Conservation (phyloP, 441 rosid species). For the Viola pubescens region DNA sequence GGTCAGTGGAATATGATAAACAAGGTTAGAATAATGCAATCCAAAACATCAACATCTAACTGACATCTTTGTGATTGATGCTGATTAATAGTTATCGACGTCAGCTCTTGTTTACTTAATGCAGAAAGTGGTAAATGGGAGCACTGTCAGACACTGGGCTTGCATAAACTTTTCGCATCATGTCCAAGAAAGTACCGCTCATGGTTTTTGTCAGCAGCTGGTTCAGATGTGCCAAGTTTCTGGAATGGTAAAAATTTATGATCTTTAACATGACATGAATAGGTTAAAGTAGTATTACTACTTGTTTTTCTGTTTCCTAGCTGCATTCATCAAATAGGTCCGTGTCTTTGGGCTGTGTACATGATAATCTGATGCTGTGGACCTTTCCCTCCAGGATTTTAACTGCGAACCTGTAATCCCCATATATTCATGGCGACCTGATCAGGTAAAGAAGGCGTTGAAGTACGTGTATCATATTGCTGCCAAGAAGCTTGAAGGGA, state of each 20-base stretch:
- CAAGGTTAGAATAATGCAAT: slow-evolving; percentile 22
- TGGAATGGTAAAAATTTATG: slow-evolving; percentile 32
- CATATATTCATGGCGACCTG: slow-evolving; percentile 29
- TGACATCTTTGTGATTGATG: not conserved
- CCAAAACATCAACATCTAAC: not conserved
- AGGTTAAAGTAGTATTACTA: not conserved
- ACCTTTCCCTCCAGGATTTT: slow-evolving; percentile 22
- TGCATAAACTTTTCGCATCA: slow-evolving; percentile 35
- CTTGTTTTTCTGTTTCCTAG: not conserved
- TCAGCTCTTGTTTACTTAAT: not conserved
- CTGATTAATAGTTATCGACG: not conserved
- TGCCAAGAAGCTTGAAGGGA: slow-evolving; percentile 26
- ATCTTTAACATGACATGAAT: not conserved
- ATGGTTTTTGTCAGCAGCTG: slow-evolving; percentile 28
- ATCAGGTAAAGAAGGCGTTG: slow-evolving; percentile 29
- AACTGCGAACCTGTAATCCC: slow-evolving; percentile 32
- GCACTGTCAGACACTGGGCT: slow-evolving; percentile 33
- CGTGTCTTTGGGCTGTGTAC: not conserved
- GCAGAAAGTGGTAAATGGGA: slow-evolving; percentile 41
- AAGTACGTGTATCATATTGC: slow-evolving; percentile 25
- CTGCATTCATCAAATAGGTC: not conserved
- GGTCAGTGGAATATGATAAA: slow-evolving; percentile 48
- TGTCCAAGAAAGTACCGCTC: slow-evolving; percentile 27
- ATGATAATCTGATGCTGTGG: not conserved
- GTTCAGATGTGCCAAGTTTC: slow-evolving; percentile 32